These are phyloP conservation scores for Cercospora brassicicola DNA, from an alignment of 2,329 filamentous ascomycete genomes.

Conservation along the genomic window DNA sequence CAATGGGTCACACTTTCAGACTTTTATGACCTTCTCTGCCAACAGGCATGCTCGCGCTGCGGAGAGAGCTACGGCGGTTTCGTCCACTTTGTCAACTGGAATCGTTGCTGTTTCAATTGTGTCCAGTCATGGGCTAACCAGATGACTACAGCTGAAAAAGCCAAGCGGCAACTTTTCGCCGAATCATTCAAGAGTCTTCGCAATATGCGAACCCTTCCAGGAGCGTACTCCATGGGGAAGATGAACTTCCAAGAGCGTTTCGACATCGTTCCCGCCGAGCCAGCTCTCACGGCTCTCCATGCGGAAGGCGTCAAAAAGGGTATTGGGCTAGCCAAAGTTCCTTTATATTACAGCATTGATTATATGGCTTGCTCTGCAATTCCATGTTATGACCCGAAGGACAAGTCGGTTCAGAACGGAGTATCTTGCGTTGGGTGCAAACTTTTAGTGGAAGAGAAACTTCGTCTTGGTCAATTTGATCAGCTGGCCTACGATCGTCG, in stretches of 20 bases:
- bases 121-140: not conserved
- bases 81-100: not conserved
- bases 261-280: not conserved
- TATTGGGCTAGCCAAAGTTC: not conserved
- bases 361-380: not conserved
- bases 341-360: not conserved
- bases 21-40: not conserved
- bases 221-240: not conserved
- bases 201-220: not conserved
- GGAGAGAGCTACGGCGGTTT: not conserved
- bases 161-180: not conserved
- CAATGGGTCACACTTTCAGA: not conserved
- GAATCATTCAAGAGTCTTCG: not conserved
- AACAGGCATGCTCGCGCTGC: not conserved
- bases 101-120: not conserved
- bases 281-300: not conserved
- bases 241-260: not conserved
- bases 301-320: not conserved
- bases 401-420: not conserved
- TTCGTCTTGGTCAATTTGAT: too few species aligned
- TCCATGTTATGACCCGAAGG: not conserved
- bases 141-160: not conserved
- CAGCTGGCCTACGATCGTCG: too few species aligned
- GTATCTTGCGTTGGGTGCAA: slow-evolving; percentile 3
- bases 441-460: too few species aligned